Evolutionary conservation across 257 asterid genomes (phyloP).

Genomic region (Ballota nigra): DNA sequence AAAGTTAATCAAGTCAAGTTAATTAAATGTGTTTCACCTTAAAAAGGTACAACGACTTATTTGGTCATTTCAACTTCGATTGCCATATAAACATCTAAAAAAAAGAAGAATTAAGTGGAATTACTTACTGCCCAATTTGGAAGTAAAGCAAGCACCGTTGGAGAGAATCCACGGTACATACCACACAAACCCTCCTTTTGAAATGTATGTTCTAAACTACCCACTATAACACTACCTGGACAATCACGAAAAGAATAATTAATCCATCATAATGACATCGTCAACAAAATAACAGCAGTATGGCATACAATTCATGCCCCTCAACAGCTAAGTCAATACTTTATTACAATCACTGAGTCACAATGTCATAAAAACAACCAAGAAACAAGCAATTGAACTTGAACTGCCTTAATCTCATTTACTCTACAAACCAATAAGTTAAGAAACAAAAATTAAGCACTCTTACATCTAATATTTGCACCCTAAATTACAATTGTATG

Average conservation of each 20-base stretch:
- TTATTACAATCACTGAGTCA: neutral
- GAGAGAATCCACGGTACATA: constrained; percentile 89
- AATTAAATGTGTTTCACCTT: neutral
- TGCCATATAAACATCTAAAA: no score
- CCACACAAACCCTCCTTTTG: constrained; percentile 87
- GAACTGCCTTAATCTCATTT: constrained; percentile 1
- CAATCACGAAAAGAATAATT: constrained; percentile 23
- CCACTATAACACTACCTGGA: constrained; percentile 78
- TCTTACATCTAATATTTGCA: constrained; percentile 67
- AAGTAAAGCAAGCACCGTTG: constrained; percentile 79
- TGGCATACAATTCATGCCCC: neutral
- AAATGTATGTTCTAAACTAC: constrained; percentile 75
- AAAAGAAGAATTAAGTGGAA: neutral
- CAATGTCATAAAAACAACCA: neutral
- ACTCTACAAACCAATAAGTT: neutral
- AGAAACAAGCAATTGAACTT: neutral
- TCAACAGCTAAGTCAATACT: neutral
- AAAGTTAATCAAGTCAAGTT: constrained; percentile 22
- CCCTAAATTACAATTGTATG: neutral
- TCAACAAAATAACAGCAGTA: neutral
- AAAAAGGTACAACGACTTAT: no score
- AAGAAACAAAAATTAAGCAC: neutral
- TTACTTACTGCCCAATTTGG: constrained; percentile 91
- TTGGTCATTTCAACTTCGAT: no score
- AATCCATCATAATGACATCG: constrained; percentile 14